These are phyloP conservation scores for Pisolithus orientalis DNA, from an alignment of 768 basidiomycete species.

Conservation along the genomic window DNA sequence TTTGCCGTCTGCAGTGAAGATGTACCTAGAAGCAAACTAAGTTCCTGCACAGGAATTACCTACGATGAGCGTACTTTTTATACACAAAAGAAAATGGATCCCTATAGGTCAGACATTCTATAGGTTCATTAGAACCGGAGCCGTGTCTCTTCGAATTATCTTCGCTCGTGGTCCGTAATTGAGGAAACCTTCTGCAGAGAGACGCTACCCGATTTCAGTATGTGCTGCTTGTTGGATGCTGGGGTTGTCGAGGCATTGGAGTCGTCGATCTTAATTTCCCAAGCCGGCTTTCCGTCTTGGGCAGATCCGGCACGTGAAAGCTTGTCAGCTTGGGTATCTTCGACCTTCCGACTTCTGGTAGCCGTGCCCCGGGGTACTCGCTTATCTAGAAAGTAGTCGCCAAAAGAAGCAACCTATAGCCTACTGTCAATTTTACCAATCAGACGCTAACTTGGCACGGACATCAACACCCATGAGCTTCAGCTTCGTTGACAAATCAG, in stretches of 20 bases:
- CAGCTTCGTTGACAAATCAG: conserved; percentile 67
- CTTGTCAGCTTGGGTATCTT: not conserved
- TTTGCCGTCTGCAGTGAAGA: conserved; percentile 67
- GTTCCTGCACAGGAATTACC: too few relatives aligned
- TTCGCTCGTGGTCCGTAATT: not conserved
- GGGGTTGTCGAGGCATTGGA: not conserved
- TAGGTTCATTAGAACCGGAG: conserved; percentile 28
- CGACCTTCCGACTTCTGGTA: not conserved
- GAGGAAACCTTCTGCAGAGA: not conserved
- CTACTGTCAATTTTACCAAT: not conserved
- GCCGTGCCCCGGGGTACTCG: conserved; percentile 15
- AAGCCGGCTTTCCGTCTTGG: conserved; percentile 1
- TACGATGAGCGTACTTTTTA: conserved; percentile 44
- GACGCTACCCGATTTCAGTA: not conserved
- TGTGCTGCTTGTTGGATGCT: conserved; percentile 11
- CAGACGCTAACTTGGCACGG: conserved; percentile 5
- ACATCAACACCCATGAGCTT: conserved; percentile 54
- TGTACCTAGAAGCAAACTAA: conserved; percentile 35
- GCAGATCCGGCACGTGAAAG: not conserved
- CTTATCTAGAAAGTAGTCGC: conserved; percentile 65
- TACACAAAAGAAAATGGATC: conserved; percentile 70
- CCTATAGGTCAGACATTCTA: conserved; percentile 59
- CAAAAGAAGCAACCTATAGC: conserved; percentile 55
- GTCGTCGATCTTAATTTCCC: conserved; percentile 10
- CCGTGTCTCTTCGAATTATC: conserved; percentile 12